Percentiles rank a stretch among this genome's conserved stretches.
These are phyloP conservation scores for Nicotiana undulata DNA, from an alignment of 257 asterid species.

Conservation along the genomic window DNA sequence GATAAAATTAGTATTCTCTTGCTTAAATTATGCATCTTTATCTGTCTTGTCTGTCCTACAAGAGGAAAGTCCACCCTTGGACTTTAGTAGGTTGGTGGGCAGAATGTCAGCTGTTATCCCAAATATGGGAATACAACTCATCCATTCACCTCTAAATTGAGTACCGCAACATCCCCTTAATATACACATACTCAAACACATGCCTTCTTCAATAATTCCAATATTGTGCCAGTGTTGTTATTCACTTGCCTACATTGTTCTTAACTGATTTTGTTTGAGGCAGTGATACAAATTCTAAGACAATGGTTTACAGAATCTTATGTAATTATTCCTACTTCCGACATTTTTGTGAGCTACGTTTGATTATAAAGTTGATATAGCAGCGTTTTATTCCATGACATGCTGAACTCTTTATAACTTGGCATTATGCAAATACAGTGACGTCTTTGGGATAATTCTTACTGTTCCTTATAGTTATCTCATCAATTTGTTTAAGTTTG, in stretches of 20 bases:
- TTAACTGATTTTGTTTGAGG: background rate
- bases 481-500: background rate
- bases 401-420: background rate
- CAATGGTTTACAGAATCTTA: background rate
- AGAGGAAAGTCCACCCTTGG: background rate
- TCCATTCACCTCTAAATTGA: background rate
- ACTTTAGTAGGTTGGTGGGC: background rate
- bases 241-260: background rate
- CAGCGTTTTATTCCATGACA: background rate
- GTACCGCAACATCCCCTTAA: background rate
- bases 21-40: background rate
- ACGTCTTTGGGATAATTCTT: background rate
- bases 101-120: background rate
- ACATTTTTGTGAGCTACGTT: background rate
- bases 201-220: no score
- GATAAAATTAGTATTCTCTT: background rate
- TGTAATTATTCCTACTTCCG: background rate
- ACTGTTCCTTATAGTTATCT: background rate
- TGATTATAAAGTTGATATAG: background rate
- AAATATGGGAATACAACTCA: background rate
- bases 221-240: background rate
- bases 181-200: no score
- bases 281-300: background rate
- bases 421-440: background rate
- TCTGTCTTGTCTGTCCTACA: background rate